These are phyloP conservation scores for Gnomoniopsis smithogilvyi DNA, from an alignment of 2,329 filamentous ascomycete genomes.

Conservation along the genomic window DNA sequence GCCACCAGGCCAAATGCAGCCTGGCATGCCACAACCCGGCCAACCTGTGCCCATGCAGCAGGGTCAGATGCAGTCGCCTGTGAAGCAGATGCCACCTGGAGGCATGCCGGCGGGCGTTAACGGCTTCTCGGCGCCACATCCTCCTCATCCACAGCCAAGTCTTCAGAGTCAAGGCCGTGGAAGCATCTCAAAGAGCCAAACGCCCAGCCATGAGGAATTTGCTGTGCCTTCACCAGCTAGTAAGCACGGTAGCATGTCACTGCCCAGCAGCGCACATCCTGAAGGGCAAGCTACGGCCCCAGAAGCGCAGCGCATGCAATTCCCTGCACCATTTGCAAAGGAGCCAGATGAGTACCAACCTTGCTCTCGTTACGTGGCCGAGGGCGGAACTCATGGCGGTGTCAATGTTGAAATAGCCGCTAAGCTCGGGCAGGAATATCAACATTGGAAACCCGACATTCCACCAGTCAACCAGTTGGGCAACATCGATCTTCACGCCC, in stretches of 20 bases:
- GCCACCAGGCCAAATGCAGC: conserved; percentile 36
- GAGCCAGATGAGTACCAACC: conserved; percentile 54
- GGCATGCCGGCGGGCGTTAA: conserved; percentile 45
- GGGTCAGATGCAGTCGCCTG: conserved; percentile 36
- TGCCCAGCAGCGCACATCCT: conserved; percentile 33
- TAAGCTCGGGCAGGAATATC: conserved; percentile 64
- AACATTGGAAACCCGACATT: conserved; percentile 68
- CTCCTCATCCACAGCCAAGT: conserved; percentile 41
- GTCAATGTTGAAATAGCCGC: conserved; percentile 64
- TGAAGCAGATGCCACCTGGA: conserved; percentile 44
- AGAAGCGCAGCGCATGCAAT: conserved; percentile 23
- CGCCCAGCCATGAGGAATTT: conserved; percentile 37
- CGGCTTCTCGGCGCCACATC: conserved; percentile 44
- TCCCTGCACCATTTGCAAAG: conserved; percentile 34
- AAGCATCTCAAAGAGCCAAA: conserved; percentile 49
- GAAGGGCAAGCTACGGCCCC: conserved; percentile 26
- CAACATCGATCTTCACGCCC: conserved; percentile 82
- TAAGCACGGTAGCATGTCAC: conserved; percentile 39
- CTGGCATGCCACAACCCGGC: conserved; percentile 21
- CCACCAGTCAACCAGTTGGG: conserved; percentile 77
- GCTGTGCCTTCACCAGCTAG: conserved; percentile 42
- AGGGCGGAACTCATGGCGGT: conserved; percentile 64
- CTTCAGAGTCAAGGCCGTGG: conserved; percentile 44
- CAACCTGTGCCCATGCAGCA: conserved; percentile 40
- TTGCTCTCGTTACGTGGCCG: conserved; percentile 39